Evolutionary conservation across 352 stramenopile genomes (phyloP).

Genomic region (Phytophthora pinifolia): DNA sequence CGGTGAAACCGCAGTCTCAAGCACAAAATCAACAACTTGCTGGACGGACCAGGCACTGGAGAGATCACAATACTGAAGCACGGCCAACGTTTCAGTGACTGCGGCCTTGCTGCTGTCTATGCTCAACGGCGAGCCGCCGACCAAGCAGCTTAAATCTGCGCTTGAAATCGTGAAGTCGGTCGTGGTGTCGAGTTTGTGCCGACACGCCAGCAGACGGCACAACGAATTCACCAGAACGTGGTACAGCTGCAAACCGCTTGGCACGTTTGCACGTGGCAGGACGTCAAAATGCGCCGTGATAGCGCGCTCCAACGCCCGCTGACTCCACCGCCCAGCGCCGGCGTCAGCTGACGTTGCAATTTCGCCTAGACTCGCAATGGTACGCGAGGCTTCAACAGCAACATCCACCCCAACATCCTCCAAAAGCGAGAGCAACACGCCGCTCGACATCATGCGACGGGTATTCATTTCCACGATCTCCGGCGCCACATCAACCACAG

Average conservation of each 20-base stretch:
- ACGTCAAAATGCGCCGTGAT: constrained; percentile 60
- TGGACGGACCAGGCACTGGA: constrained; percentile 38
- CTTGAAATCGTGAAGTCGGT: constrained; percentile 27
- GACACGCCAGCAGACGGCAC: constrained; percentile 25
- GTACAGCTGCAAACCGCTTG: constrained; percentile 7
- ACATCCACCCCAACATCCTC: constrained; percentile 52
- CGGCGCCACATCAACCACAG: constrained; percentile 36
- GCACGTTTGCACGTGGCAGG: constrained; percentile 21
- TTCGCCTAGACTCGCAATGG: constrained; percentile 41
- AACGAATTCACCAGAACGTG: constrained; percentile 33
- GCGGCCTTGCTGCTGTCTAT: constrained; percentile 6
- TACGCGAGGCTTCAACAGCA: constrained; percentile 46
- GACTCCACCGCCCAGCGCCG: constrained; percentile 28
- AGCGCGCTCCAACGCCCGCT: constrained; percentile 38
- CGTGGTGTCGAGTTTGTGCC: constrained; percentile 17
- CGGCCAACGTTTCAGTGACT: constrained; percentile 19
- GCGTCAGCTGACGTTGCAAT: constrained; percentile 9
- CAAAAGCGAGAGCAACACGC: constrained; percentile 55
- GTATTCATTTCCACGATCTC: constrained; percentile 40
- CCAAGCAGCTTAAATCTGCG: constrained; percentile 31
- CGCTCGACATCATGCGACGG: constrained; percentile 63
- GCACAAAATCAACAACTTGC: constrained; percentile 32
- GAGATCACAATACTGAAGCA: constrained; percentile 35
- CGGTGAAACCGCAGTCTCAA: constrained; percentile 16
- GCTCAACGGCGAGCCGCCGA: constrained; percentile 14